Conservation (phyloP, 2,329 filamentous ascomycete genomes). For the Colletotrichum destructivum region DNA sequence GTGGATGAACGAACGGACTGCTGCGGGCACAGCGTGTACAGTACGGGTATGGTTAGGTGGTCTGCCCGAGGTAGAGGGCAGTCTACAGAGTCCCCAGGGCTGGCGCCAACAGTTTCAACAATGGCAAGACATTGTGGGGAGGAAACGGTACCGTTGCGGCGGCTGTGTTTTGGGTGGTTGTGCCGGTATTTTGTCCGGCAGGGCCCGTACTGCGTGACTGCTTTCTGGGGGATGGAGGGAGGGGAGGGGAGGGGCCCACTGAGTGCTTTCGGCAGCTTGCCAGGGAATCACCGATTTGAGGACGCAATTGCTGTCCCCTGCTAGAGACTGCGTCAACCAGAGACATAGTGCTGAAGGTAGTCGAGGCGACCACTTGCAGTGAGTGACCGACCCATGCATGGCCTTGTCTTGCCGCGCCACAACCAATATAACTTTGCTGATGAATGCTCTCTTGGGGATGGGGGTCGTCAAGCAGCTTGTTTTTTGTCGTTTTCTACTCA, state of each 20-base stretch:
- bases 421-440: constrained; percentile 11
- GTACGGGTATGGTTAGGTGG: not conserved
- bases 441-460: not conserved
- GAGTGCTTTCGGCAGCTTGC: constrained; percentile 17
- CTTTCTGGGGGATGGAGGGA: not conserved
- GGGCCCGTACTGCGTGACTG: constrained; percentile 14
- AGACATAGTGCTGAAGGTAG: not conserved
- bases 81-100: not conserved
- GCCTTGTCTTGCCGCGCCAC: constrained; percentile 25
- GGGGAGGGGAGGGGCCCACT: not conserved
- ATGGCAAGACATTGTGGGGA: constrained; percentile 38
- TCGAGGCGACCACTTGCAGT: constrained; percentile 18
- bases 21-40: constrained; percentile 5
- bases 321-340: not conserved
- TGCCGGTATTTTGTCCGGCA: constrained; percentile 35
- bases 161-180: constrained; percentile 25
- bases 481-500: not conserved
- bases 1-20: constrained; percentile 10
- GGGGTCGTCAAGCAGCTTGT: not conserved
- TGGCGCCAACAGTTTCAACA: constrained; percentile 40
- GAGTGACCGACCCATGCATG: constrained; percentile 1
- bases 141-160: constrained; percentile 40
- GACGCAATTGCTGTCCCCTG: not conserved
- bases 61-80: not conserved
- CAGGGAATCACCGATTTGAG: not conserved